Conservation (phyloP, 106 monocot species). For the Hemerocallis citrina region DNA sequence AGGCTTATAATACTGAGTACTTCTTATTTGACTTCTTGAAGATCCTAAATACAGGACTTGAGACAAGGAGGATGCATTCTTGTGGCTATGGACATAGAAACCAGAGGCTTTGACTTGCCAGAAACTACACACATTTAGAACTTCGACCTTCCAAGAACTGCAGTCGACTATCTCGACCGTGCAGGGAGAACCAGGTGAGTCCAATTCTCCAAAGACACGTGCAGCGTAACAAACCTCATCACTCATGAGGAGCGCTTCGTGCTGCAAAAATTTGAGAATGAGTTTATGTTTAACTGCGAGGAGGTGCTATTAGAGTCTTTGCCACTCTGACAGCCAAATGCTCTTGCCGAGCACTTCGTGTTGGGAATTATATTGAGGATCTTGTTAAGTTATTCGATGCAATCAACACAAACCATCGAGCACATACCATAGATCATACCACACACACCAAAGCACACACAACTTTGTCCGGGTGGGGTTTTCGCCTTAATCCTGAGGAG, state of each 20-base stretch:
- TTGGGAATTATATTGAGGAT: too few relatives aligned
- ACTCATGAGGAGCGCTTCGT: constrained; percentile 68
- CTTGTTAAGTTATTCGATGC: too few relatives aligned
- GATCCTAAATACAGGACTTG: constrained; percentile 36
- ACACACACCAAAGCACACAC: too few relatives aligned
- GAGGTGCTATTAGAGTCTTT: too few relatives aligned
- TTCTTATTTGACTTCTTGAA: not conserved
- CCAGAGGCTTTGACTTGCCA: constrained; percentile 83
- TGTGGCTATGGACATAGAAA: constrained; percentile 80
- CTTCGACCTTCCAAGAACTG: constrained; percentile 71
- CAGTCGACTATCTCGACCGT: constrained; percentile 65
- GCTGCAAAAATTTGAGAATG: constrained; percentile 70
- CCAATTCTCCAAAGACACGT: constrained; percentile 49
- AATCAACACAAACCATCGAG: too few relatives aligned
- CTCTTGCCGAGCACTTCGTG: too few relatives aligned
- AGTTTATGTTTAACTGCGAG: constrained; percentile 61
- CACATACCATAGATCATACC: too few relatives aligned
- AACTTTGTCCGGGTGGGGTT: too few relatives aligned
- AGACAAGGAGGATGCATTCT: constrained; percentile 48
- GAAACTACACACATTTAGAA: constrained; percentile 87
- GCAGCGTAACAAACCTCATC: constrained; percentile 56
- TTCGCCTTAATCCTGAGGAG: too few relatives aligned
- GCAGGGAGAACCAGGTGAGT: constrained; percentile 68
- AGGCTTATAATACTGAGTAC: not conserved
- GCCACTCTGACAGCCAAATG: too few relatives aligned